Base-by-base conservation (phyloP, 73 alveolate genomes). In the Paramecium biaurelia region DNA sequence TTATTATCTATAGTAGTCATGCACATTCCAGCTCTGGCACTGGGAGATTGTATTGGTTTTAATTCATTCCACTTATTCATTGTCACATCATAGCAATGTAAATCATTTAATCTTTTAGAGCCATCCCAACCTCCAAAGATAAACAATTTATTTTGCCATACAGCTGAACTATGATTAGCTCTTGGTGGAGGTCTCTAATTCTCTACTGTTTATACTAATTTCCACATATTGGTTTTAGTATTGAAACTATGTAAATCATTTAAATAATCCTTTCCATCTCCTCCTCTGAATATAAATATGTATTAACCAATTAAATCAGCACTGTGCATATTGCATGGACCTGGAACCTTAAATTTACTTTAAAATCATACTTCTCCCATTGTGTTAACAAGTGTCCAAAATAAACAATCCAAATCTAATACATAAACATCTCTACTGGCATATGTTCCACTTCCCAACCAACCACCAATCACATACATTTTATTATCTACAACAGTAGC, bases 121-220 rank as follows among this genome's bases (percentile, higher is more conserved):
- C 99, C 99, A 85, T 97, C 97, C 98, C 99, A 97, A 26, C 99
- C 99, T 32, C 99, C 99, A 88, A 97, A 97, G 15, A 97, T 97
- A 92, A 84, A 97, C 45, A 97, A 85, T 56, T 86, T 86, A 12
- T 72, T 47, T 34, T 93, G 88, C 67, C 95, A 70, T 0, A 97
- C 72, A 43, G 96, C 76, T 1, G 98, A 96, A 41, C 97, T 85
- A 58, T 97, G 99, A 88, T 97, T 97, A 41, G 99, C 99, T 89
- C 99, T 57, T 20, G 97, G 96, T 11, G 99, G 98, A 5, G 99
- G 99, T 32, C 92, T 49, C 23, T 8, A 37, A 26, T 98, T 98
- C 7, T 59, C 70, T 12, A 95, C 94, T 35, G 49, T 63, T 30
- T 63, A 93, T 7, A 95, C 94, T 45, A 57, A 59, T 38, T 76